Evolutionary conservation across 257 asterid genomes (phyloP), one percentile per base, ranked within the genome.

Genomic region (Solanum virginianum): DNA sequence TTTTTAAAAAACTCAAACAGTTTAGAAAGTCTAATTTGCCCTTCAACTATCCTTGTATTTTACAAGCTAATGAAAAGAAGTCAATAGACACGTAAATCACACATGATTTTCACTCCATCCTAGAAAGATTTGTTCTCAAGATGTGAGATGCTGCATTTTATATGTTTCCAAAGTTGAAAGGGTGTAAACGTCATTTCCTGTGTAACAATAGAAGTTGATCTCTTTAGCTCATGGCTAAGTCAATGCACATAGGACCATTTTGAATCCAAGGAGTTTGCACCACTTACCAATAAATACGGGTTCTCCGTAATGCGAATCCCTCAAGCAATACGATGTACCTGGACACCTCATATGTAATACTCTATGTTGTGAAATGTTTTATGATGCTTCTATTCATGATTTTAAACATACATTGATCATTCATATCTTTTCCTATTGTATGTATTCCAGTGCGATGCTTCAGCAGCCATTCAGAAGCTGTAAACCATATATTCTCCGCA

Each of bases 291-390:
- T 79, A 29, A 26, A 53, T 2, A 53, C 17, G 24, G 83, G 17
- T 41, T 43, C 32, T 20, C 6, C 17, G 11, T 71, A 43, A 41
- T 79, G 49, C 65, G 20, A 79, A 53, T 79, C 65, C 72, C 53
- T 43, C 68, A 36, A 60, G 83, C 92, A 49, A 69, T 60, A 66
- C 91, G 86, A 79, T 90, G 91, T 80, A 88, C 85, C 90, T 87
- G 91, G 92, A 84, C 94, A 15, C 85, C 75, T 59, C 85, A 81
- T 43, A 43, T 43, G 8, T 43, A 43, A 6, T 8, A 43, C 7
- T 6, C 9, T 43, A 43, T 6, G 47, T 36, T 36, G 4, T 36
- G 41, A 36, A 36, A 36, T 36, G 7, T 36, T 36, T 36, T 36
- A 5, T 36, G 6, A 36, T 36, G 6, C 41, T 36, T 36, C 41